Evolutionary conservation across 176 grass and related monocot genomes (phyloP).

Genomic region (Hsuehochloa calcarea): DNA sequence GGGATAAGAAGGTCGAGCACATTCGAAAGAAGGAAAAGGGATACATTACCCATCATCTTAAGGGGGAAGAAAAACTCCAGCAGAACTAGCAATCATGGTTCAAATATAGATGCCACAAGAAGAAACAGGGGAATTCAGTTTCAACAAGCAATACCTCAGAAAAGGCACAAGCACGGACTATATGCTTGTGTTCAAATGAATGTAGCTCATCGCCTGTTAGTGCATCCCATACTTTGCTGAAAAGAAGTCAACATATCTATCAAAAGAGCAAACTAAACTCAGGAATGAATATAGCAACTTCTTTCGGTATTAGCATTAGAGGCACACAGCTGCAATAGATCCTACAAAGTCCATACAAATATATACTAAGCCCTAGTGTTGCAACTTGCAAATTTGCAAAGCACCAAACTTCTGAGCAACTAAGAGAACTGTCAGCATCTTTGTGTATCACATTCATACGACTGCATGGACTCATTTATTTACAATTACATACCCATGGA

Average conservation of each 20-base stretch:
- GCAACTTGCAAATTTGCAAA: background rate
- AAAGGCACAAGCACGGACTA: constrained; percentile 81
- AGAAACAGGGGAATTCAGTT: background rate
- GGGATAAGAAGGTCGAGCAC: background rate
- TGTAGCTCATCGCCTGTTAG: constrained; percentile 79
- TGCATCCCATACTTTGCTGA: constrained; percentile 93
- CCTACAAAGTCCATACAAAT: background rate
- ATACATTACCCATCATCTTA: background rate
- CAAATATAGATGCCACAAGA: background rate
- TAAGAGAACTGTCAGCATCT: background rate
- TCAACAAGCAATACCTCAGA: constrained; percentile 58
- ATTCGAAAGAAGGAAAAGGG: background rate
- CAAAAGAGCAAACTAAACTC: background rate
- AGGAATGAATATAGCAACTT: background rate
- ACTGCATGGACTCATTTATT: background rate
- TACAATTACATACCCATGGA: background rate
- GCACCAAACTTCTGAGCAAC: background rate
- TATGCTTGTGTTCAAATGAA: constrained; percentile 94
- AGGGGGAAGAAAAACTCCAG: background rate
- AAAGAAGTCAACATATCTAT: background rate
- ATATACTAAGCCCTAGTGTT: background rate
- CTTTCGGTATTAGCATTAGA: background rate
- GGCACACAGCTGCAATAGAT: background rate
- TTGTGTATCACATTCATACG: background rate
- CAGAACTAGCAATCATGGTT: background rate